Conservation (phyloP, 495 filamentous ascomycete genomes). For the Niebla homalea region DNA sequence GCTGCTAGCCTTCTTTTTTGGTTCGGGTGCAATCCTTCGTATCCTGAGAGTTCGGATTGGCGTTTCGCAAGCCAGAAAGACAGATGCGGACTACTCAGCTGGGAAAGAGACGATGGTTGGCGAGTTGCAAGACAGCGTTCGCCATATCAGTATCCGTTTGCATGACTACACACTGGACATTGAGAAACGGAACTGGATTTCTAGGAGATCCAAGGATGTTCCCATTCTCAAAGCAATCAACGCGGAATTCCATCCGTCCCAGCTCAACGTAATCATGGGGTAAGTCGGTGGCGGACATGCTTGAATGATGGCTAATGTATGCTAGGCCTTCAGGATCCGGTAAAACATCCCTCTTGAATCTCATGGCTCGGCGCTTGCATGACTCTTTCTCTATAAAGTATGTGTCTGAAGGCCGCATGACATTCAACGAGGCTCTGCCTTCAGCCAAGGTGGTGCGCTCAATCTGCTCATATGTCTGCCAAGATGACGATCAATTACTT, state of each 20-base stretch:
- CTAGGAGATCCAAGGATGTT: constrained; percentile 31
- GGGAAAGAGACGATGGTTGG: constrained; percentile 48
- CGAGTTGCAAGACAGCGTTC: constrained; percentile 35
- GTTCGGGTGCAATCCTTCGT: constrained; percentile 41
- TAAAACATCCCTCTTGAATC: constrained; percentile 58
- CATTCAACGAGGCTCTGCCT: constrained; percentile 53
- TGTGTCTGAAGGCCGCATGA: constrained; percentile 40
- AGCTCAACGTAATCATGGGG: constrained; percentile 65
- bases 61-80: constrained; percentile 40
- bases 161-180: constrained; percentile 47
- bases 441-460: constrained; percentile 52
- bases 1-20: constrained; percentile 39
- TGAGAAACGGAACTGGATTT: constrained; percentile 40
- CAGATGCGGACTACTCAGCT: constrained; percentile 41
- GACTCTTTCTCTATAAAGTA: constrained; percentile 42
- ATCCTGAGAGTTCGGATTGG: constrained; percentile 47
- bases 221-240: constrained; percentile 52
- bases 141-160: constrained; percentile 45
- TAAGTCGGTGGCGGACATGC: neutral
- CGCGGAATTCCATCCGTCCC: constrained; percentile 45
- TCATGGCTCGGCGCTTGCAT: constrained; percentile 50
- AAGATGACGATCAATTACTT: constrained; percentile 61
- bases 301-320: neutral
- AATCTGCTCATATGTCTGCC: constrained; percentile 60
- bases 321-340: constrained; percentile 50